Evolutionary conservation across 306 rosid genomes (phyloP), one percentile per base, ranked within the genome.

Genomic region (Biancaea sappan): DNA sequence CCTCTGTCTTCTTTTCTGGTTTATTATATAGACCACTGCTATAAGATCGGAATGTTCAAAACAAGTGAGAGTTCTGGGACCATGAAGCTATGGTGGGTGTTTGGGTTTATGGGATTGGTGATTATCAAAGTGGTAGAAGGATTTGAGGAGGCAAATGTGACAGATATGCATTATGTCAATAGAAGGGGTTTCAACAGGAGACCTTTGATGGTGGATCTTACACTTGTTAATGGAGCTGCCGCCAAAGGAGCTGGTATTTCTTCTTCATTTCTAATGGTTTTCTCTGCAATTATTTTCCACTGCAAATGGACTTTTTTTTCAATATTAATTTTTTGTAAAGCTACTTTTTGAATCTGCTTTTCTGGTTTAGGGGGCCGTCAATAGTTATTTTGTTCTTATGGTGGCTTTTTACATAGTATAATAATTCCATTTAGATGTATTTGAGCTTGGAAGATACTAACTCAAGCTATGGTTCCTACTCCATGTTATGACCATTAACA

Each of bases 181-280:
- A 79, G 61, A 54, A 72, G 51, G 71, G 83, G 77, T 51, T 75
- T 71, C 77, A 58, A 61, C 28, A 14, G 56, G 53, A 77, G 67
- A 53, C 83, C 89, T 64, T 69, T 82, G 76, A 24, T 79, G 73
- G 86, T 85, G 77, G 86, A 79, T 64, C 78, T 85, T 37, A 82
- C 83, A 73, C 79, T 79, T 51, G 43, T 85, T 53, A 48, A 82
- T 82, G 86, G 86, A 35, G 89, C 89, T 73, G 81, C 77, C 50
- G 83, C 86, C 72, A 85, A 82, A 85, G 89, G 86, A 74, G 89
- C 86, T 69, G 89, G 89, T 85, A 79, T 59, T 70, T 21, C 53
- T 77, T 74, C 57, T 64, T 8, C 61, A 13, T 37, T 59, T 34
- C 19, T 31, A 22, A 40, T 16, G 69, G 2, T 32, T 59, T 59